Evolutionary conservation across 208 protist species (phyloP).

Genomic region (Paratrypanosoma confusum): DNA sequence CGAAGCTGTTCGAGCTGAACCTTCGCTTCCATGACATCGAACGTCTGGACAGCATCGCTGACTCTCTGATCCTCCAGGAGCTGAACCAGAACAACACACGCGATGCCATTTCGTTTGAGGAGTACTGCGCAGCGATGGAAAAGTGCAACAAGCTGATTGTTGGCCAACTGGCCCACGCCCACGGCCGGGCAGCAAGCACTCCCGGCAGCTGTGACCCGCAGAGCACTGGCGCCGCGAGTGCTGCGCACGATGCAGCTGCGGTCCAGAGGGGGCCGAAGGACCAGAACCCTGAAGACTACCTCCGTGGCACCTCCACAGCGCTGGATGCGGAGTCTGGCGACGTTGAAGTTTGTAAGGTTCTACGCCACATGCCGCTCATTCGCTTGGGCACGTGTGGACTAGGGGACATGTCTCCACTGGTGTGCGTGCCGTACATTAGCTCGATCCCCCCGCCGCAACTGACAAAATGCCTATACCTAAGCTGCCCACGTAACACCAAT

Average conservation of each 20-base stretch:
- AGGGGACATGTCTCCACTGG: slow-evolving; percentile 27
- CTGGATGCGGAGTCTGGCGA: too few relatives aligned
- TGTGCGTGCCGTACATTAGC: slow-evolving; percentile 34
- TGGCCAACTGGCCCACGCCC: slow-evolving; percentile 10
- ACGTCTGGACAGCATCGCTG: slow-evolving; percentile 60
- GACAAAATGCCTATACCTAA: slow-evolving; percentile 53
- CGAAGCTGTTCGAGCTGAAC: slow-evolving; percentile 71
- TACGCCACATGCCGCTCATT: too few relatives aligned
- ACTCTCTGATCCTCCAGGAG: slow-evolving; percentile 48
- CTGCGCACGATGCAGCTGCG: neutral
- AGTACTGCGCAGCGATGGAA: slow-evolving; percentile 45
- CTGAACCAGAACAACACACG: slow-evolving; percentile 35
- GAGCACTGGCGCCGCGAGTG: neutral
- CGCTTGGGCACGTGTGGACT: too few relatives aligned
- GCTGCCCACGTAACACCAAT: slow-evolving; percentile 33
- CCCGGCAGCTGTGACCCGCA: neutral
- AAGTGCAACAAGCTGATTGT: slow-evolving; percentile 22
- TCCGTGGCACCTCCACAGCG: too few relatives aligned
- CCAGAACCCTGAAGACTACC: too few relatives aligned
- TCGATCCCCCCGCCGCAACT: slow-evolving; percentile 32
- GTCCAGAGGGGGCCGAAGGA: too few relatives aligned
- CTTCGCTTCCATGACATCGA: slow-evolving; percentile 73
- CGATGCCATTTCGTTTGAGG: slow-evolving; percentile 28
- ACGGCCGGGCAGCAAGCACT: neutral
- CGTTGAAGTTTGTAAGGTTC: too few relatives aligned